These are phyloP conservation scores for Stereum hirsutum DNA, from an alignment of 1,284 basidiomycete species.

Conservation along the genomic window DNA sequence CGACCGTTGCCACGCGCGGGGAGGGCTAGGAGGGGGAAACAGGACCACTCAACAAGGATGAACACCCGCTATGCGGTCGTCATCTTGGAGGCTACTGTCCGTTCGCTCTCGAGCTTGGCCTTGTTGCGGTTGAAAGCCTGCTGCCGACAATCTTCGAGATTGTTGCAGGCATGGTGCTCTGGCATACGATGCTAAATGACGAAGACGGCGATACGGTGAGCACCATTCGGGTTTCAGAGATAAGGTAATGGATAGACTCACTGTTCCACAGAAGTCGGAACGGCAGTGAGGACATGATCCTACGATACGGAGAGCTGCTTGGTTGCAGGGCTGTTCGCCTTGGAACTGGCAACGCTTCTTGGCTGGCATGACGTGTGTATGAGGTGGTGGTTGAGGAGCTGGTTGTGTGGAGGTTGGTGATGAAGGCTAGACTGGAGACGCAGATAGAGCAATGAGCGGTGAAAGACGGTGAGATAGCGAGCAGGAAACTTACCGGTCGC, in stretches of 20 bases:
- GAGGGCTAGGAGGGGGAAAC: neutral
- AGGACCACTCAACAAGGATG: neutral
- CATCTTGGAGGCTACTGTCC: conserved; percentile 81
- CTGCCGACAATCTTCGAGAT: conserved; percentile 73
- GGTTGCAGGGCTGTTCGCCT: conserved; percentile 59
- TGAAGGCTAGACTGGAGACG: conserved; percentile 10
- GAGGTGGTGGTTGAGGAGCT: conserved; percentile 4
- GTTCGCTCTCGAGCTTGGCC: conserved; percentile 76
- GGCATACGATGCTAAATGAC: conserved; percentile 68
- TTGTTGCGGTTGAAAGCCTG: conserved; percentile 83
- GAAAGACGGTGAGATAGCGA: no score
- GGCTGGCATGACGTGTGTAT: conserved; percentile 45
- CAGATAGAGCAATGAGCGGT: no score
- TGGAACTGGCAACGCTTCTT: conserved; percentile 82
- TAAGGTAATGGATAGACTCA: conserved; percentile 46
- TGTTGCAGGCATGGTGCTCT: conserved; percentile 72
- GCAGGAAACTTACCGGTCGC: no score
- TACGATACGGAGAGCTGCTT: conserved; percentile 71
- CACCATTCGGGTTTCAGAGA: conserved; percentile 2
- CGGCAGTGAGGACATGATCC: conserved; percentile 77
- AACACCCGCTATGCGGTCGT: conserved; percentile 56
- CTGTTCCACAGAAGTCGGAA: conserved; percentile 65
- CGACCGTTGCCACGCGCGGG: conserved; percentile 6
- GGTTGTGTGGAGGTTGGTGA: conserved; percentile 9
- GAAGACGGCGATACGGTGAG: conserved; percentile 1